Evolutionary conservation across 2,329 filamentous ascomycete species (phyloP).

Genomic region (Cercospora zeina): DNA sequence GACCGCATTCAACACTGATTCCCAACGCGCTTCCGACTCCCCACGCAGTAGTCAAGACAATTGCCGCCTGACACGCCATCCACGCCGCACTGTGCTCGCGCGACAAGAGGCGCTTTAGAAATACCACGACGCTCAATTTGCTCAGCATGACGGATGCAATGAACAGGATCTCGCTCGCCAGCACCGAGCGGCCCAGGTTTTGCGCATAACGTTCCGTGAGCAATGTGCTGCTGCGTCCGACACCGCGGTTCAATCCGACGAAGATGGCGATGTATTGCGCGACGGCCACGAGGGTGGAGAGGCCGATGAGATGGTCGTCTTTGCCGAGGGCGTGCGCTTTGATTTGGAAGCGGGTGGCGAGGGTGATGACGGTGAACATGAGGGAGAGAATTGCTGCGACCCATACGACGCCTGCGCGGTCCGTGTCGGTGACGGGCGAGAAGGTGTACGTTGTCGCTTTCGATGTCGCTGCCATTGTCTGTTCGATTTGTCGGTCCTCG

Average conservation of each 20-base stretch:
- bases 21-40: slow-evolving; percentile 32
- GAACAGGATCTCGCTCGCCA: slow-evolving; percentile 35
- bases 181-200: slow-evolving; percentile 27
- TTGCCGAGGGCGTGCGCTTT: slow-evolving; percentile 34
- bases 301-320: slow-evolving; percentile 36
- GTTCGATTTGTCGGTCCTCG: not conserved
- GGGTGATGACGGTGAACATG: slow-evolving; percentile 34
- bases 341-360: slow-evolving; percentile 33
- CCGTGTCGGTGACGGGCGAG: slow-evolving; percentile 23
- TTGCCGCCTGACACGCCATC: slow-evolving; percentile 23
- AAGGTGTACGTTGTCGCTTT: slow-evolving; percentile 19
- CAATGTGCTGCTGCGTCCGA: slow-evolving; percentile 26
- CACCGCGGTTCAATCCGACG: slow-evolving; percentile 27
- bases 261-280: slow-evolving; percentile 33
- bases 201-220: slow-evolving; percentile 19
- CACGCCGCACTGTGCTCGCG: slow-evolving; percentile 31
- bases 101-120: slow-evolving; percentile 39
- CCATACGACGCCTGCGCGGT: slow-evolving; percentile 29
- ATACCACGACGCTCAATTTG: slow-evolving; percentile 37
- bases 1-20: slow-evolving; percentile 28
- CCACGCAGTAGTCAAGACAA: slow-evolving; percentile 32
- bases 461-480: no score
- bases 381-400: slow-evolving; percentile 35
- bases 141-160: slow-evolving; percentile 33
- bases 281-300: slow-evolving; percentile 28